Conservation (phyloP, 345 rosid species). For the Sonneratia alba region DNA sequence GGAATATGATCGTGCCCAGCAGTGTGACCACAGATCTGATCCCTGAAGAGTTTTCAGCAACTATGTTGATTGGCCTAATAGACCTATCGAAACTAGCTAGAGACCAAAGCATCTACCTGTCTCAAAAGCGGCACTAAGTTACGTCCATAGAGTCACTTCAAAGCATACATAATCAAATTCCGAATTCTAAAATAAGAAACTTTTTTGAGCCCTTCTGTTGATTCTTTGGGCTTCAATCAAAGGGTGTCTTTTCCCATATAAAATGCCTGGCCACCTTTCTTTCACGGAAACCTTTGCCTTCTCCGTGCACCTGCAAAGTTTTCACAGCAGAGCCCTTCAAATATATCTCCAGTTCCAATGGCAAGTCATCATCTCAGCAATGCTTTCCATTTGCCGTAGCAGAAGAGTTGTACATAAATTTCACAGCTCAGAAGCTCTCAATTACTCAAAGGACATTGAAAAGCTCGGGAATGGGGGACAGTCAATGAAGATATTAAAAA, state of each 20-base stretch:
- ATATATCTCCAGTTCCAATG: background rate
- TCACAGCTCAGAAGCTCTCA: constrained; percentile 14
- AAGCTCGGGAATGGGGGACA: background rate
- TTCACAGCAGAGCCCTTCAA: constrained; percentile 22
- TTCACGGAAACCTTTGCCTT: constrained; percentile 55
- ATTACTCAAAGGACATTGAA: background rate
- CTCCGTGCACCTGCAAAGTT: constrained; percentile 44
- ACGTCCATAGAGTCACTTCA: background rate
- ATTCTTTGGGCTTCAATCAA: constrained; percentile 23
- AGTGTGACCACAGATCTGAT: background rate
- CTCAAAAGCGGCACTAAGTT: background rate
- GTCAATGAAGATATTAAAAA: background rate
- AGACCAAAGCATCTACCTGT: background rate
- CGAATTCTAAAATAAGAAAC: background rate
- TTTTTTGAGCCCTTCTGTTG: background rate
- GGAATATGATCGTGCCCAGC: background rate
- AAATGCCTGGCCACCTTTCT: constrained; percentile 68
- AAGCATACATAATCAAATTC: background rate
- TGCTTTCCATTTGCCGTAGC: constrained; percentile 14
- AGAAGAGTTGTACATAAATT: constrained; percentile 24
- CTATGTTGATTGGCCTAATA: background rate
- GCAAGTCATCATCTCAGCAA: background rate
- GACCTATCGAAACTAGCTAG: background rate
- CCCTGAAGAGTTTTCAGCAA: background rate
- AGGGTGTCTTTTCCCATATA: constrained; percentile 50